Percentiles rank a stretch among this genome's conserved stretches.
Conservation (phyloP, 306 rosid species). For the Elaeagnus macrophylla region DNA sequence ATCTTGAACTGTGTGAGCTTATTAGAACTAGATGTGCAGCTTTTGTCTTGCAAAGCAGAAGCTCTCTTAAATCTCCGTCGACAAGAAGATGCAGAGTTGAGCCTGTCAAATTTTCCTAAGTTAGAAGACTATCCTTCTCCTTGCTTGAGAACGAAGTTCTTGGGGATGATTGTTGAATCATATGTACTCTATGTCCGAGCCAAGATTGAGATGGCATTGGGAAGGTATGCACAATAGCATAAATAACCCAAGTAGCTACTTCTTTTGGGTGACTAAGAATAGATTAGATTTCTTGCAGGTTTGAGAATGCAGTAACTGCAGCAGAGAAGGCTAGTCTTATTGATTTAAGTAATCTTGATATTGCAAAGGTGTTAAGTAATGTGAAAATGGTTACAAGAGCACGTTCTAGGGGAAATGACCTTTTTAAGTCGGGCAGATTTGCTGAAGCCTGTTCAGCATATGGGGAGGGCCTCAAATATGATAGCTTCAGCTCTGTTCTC, state of each 20-base stretch:
- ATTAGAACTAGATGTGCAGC: conserved; percentile 32
- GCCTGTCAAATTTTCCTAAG: conserved; percentile 42
- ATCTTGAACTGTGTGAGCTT: conserved; percentile 14
- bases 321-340: conserved; percentile 59
- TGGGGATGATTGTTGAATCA: conserved; percentile 72
- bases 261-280: conserved; percentile 24
- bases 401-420: conserved; percentile 71
- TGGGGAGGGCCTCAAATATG: conserved; percentile 85
- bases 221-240: conserved; percentile 46
- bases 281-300: conserved; percentile 50
- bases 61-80: conserved; percentile 67
- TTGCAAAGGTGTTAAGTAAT: conserved; percentile 39
- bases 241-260: neutral
- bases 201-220: conserved; percentile 83
- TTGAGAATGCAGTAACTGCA: conserved; percentile 61
- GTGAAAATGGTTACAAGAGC: conserved; percentile 71
- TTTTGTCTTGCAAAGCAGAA: conserved; percentile 73
- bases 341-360: conserved; percentile 48
- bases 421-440: conserved; percentile 59
- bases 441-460: conserved; percentile 80
- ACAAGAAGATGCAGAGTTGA: conserved; percentile 66
- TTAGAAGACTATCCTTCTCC: conserved; percentile 48
- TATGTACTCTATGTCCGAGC: conserved; percentile 59
- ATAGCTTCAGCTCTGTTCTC: conserved; percentile 52
- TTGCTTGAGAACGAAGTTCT: conserved; percentile 44